Evolutionary conservation across 73 alveolate genomes (phyloP).

Genomic region (Urostyla sp.): DNA sequence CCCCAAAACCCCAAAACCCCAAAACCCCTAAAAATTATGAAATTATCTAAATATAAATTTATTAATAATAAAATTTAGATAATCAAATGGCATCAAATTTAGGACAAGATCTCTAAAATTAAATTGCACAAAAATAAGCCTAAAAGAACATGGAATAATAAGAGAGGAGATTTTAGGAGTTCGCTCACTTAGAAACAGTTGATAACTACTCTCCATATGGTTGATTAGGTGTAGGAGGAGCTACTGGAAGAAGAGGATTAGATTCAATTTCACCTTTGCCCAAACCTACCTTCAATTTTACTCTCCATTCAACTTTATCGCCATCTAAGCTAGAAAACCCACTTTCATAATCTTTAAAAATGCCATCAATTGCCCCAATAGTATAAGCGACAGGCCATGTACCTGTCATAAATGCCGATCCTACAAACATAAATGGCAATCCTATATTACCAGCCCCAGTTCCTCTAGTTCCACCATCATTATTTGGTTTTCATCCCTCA

Average conservation of each 20-base stretch:
- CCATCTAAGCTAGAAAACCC: constrained; percentile 14
- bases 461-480: constrained; percentile 30
- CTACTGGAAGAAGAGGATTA: background rate
- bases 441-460: constrained; percentile 44
- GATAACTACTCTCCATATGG: constrained; percentile 42
- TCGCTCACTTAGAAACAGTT: constrained; percentile 21
- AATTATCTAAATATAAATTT: background rate
- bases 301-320: background rate
- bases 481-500: constrained; percentile 15
- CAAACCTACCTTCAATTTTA: background rate
- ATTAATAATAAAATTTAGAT: background rate
- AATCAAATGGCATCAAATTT: background rate
- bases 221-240: constrained; percentile 29
- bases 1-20: too few relatives aligned
- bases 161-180: constrained; percentile 11
- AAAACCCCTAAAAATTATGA: too few relatives aligned
- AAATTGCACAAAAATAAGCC: constrained; percentile 2
- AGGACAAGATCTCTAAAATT: background rate
- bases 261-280: background rate
- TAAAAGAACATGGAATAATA: background rate
- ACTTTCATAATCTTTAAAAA: background rate
- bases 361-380: constrained; percentile 28
- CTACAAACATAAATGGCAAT: constrained; percentile 15
- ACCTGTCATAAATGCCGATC: background rate
- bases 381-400: constrained; percentile 15